Evolutionary conservation across 2,329 filamentous ascomycete species (phyloP), one percentile per base, ranked within the genome.

Genomic region (Pseudogymnoascus sp.): DNA sequence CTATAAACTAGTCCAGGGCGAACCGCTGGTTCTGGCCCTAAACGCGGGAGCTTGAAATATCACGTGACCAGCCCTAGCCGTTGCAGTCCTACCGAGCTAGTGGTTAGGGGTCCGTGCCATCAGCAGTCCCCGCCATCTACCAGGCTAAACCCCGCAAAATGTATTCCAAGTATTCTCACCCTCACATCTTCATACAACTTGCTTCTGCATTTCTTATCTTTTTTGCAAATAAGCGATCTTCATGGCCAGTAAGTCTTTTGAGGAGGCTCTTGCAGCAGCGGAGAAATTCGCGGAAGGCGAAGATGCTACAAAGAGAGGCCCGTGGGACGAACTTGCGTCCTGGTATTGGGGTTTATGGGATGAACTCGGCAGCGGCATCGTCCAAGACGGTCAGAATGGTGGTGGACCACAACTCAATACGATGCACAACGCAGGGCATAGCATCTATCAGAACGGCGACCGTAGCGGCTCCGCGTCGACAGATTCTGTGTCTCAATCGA

Each of bases 261-360:
- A 56, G 28, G 50, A 56, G 16, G 50, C 50, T 12, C 50, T 56
- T 28, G 50, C 26, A 12, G 50, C 50, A 19, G 28, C 50, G 16
- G 50, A 56, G 26, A 56, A 4, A 33, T 56, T 56, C 3, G 50
- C 50, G 16, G 26, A 33, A 33, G 50, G 50, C n/a, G 26, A 33
- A 56, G 31, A 56, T 14, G 24, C 8, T 33, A 28, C n/a, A 33
- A 33, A 56, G 50, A 56, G 50, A 61, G 61, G 61, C 10, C 50
- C 61, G 14, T 62, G 61, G 61, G 33, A 56, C 31, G 28, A 62
- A 12, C 61, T 62, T 22, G 61, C 61, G 19, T 35, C 43, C 41
- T 62, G 61, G 61, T 62, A 62, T 37, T 62, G 61, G 61, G 61
- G 50, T 19, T 56, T 50, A 37, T 62, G 61, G 61, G 50, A 41